A percentile compares a stretch with the other conserved stretches of the same genome.
These are phyloP conservation scores for Quercus glauca DNA, from an alignment of 306 rosid genomes.

Conservation along the genomic window DNA sequence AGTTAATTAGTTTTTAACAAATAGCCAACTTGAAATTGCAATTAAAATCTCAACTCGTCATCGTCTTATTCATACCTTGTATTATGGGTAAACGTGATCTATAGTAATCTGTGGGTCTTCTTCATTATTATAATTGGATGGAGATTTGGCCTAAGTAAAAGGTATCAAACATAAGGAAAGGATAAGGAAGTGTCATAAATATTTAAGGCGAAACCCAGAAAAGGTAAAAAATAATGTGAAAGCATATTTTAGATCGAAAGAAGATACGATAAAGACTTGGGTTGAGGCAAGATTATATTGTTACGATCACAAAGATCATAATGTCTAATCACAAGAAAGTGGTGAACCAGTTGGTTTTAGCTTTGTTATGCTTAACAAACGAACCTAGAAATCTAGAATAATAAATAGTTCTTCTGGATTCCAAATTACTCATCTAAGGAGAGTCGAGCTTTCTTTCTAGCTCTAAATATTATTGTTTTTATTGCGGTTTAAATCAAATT, in stretches of 20 bases:
- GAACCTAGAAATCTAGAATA: background rate
- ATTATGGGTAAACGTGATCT: slow-evolving; percentile 11
- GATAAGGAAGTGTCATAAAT: background rate
- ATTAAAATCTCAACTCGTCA: background rate
- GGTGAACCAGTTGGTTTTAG: background rate
- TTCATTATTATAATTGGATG: background rate
- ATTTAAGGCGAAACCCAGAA: background rate
- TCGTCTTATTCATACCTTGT: background rate
- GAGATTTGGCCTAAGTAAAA: background rate
- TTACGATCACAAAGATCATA: slow-evolving; percentile 7
- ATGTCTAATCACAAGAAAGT: slow-evolving; percentile 1
- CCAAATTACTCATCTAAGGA: too few species aligned
- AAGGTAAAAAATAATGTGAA: slow-evolving; percentile 9
- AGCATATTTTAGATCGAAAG: slow-evolving; percentile 6
- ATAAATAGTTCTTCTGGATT: too few species aligned
- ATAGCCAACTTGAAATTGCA: slow-evolving; percentile 2
- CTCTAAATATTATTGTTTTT: background rate
- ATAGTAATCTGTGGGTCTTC: background rate
- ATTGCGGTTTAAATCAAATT: background rate
- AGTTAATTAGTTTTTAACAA: slow-evolving; percentile 16
- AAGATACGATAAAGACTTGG: background rate
- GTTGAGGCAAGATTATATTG: slow-evolving; percentile 17
- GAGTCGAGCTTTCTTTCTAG: background rate
- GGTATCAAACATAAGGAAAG: background rate
- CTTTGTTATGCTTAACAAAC: slow-evolving; percentile 1